Evolutionary conservation across 352 stramenopile genomes (phyloP), one percentile per base, ranked within the genome.

Genomic region (Phytophthora citrophthora): DNA sequence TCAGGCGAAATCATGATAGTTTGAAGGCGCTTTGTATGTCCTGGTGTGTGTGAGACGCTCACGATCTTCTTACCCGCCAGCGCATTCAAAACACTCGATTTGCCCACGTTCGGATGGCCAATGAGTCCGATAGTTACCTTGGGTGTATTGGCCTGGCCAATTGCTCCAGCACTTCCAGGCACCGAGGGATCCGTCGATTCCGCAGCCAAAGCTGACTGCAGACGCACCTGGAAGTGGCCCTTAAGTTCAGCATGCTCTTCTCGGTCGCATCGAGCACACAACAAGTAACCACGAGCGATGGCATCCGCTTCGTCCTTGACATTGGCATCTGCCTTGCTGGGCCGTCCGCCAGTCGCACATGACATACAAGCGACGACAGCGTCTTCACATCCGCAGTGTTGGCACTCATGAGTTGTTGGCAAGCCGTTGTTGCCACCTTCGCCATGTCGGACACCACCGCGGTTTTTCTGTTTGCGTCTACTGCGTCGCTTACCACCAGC

Each of bases 71-170:
- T 95, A 47, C 86, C 87, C 2, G 83, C 84, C 15, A 96, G 70
- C 7, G 87, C 86, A 44, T 96, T 96, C 24, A 96, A 70, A 23
- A 96, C 81, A 55, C 87, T 95, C 16, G 85, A 94, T 60, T 96
- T 96, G 55, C 88, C 88, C n/a, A 95, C 87, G 59, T 96, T 96
- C 27, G 87, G 88, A 48, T 96, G 86, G 10, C 89, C 90, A 32
- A 96, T 92, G n/a, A 97, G 72, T 40, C 90, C 90, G 38, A 96
- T 91, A 8, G 81, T 96, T 31, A 92, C 72, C 31, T 81, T 86
- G 4, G 72, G 72, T 7, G 81, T 86, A 11, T 70, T 70, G 27
- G 80, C 82, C n/a, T 77, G 61, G 15, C 56, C 64, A 44, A 75
- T 63, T 15, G 73, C 64, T 48, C 44, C 54, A 36, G 29, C 55